These are phyloP conservation scores for Aspergillus quadricinctus DNA, from an alignment of 2,329 filamentous ascomycete species.

Conservation along the genomic window DNA sequence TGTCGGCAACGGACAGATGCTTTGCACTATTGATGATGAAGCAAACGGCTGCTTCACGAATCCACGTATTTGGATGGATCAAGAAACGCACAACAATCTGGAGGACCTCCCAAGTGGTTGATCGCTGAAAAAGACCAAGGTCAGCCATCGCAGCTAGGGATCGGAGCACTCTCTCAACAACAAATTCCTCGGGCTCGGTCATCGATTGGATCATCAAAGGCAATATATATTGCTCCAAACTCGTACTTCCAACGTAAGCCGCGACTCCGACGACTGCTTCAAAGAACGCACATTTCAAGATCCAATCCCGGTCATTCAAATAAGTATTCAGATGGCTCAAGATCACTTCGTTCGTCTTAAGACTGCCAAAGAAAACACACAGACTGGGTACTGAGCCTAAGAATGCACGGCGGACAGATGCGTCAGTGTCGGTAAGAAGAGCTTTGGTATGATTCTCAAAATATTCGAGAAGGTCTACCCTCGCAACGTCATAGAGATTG, in stretches of 20 bases:
- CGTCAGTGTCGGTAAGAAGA: slow-evolving; percentile 79
- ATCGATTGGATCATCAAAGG: slow-evolving; percentile 94
- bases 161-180: slow-evolving; percentile 84
- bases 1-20: slow-evolving; percentile 73
- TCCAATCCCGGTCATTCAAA: slow-evolving; percentile 93
- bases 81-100: slow-evolving; percentile 80
- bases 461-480: slow-evolving; percentile 72
- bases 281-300: slow-evolving; percentile 93
- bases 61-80: slow-evolving; percentile 93
- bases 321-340: slow-evolving; percentile 96
- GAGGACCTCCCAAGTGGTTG: slow-evolving; percentile 81
- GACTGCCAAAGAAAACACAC: slow-evolving; percentile 89
- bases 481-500: slow-evolving; percentile 82
- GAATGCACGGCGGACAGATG: slow-evolving; percentile 84
- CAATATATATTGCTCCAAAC: slow-evolving; percentile 89
- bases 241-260: slow-evolving; percentile 81
- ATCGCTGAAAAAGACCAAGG: slow-evolving; percentile 78
- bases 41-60: slow-evolving; percentile 80
- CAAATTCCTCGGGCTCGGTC: slow-evolving; percentile 88
- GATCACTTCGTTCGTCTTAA: slow-evolving; percentile 93
- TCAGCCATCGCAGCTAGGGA: slow-evolving; percentile 85
- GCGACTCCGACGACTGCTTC: slow-evolving; percentile 92
- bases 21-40: slow-evolving; percentile 74
- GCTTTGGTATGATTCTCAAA: slow-evolving; percentile 88
- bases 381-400: slow-evolving; percentile 85